Evolutionary conservation across 352 stramenopile genomes (phyloP), one percentile per base, ranked within the genome.

Genomic region (Globisporangium takayamanum): DNA sequence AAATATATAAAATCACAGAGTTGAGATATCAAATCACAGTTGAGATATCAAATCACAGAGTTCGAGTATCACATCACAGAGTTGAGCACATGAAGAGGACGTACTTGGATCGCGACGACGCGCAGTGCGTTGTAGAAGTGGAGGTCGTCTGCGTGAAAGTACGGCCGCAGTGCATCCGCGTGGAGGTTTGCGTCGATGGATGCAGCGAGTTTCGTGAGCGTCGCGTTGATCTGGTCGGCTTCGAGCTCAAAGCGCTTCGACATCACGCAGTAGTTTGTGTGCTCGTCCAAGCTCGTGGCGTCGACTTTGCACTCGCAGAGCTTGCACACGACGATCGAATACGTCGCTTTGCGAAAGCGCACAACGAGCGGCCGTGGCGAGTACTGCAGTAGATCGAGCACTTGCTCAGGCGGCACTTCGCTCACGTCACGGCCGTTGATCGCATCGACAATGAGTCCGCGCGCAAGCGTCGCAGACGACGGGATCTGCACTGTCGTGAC

Each of bases 241-340:
- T 92, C 77, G 4, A 93, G 62, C 57, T 92, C 85, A 42, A 92
- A 74, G 2, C 80, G 66, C 53, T 79, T 84, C 30, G 82, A 92
- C 63, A 91, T 75, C 18, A 93, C 77, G 37, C 85, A 94, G 42
- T 75, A 93, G 26, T 89, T 84, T 0, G 78, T 92, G 56, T 94
- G 85, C 30, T 89, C 81, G 22, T 89, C 73, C 57, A 94, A 60
- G 15, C 57, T 69, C 33, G 60, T 74, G 4, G 79, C 78, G 25
- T 93, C 80, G 18, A 94, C 74, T 57, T 76, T 78, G 37, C 70
- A 83, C 62, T 94, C 85, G 46, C 85, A 94, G 14, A 94, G 70
- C 56, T 92, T 91, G 60, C 85, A 94, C 28, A 94, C 73, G 10
- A 89, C 78, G 42, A 69, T 65, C 1, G 68, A 71, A 37, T 69